phyloP scores from a whole-genome alignment of 345 rosid species.

The Odontarrhena argentea region DNA sequence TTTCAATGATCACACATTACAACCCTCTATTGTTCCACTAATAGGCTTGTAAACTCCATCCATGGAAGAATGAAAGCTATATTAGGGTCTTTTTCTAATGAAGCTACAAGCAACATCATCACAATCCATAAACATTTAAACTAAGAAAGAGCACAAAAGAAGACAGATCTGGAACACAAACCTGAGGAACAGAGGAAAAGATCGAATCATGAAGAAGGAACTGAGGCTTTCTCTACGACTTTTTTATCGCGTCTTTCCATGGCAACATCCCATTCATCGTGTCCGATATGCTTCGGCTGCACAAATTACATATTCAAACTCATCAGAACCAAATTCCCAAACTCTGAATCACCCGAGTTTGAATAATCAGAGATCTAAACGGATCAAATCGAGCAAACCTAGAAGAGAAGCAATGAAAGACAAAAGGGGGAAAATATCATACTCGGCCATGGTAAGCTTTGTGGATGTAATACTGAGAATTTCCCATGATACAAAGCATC shows the following conservation, averaged over 20 bases:
- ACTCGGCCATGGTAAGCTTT: slow-evolving; percentile 90
- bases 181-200: slow-evolving; percentile 15
- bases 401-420: slow-evolving; percentile 5
- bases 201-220: slow-evolving; percentile 49
- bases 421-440: slow-evolving; percentile 14
- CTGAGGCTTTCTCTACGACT: slow-evolving; percentile 57
- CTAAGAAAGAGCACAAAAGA: slow-evolving; percentile 6
- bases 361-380: slow-evolving; percentile 11
- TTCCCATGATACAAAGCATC: slow-evolving; percentile 83
- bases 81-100: background rate
- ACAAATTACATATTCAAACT: slow-evolving; percentile 22
- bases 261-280: slow-evolving; percentile 91
- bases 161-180: slow-evolving; percentile 5
- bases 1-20: background rate
- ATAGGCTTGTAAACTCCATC: background rate
- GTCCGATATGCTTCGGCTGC: slow-evolving; percentile 92
- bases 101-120: slow-evolving; percentile 6
- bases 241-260: slow-evolving; percentile 96
- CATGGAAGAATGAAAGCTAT: background rate
- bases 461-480: slow-evolving; percentile 89
- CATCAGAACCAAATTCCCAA: slow-evolving; percentile 1
- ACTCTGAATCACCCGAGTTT: background rate
- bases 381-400: slow-evolving; percentile 6
- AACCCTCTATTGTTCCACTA: background rate
- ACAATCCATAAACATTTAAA: background rate